These are phyloP conservation scores for Hyaloscypha hepaticicola DNA, from an alignment of 495 filamentous ascomycete genomes.

Conservation along the genomic window DNA sequence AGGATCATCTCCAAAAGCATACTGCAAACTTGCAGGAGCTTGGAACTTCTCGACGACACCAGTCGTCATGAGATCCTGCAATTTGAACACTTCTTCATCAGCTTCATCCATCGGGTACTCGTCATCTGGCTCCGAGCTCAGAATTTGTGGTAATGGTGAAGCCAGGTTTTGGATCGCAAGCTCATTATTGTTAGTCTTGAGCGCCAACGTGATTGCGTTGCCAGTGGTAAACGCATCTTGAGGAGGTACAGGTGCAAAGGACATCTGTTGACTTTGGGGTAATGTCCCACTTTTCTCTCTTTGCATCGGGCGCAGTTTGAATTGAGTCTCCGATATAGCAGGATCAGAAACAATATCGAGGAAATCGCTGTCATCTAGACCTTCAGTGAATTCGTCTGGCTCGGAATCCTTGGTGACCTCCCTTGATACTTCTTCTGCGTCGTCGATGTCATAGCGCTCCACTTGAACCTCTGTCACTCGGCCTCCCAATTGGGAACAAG, in stretches of 20 bases:
- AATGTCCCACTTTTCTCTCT: not conserved
- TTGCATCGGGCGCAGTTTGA: not conserved
- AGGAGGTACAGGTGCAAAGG: not conserved
- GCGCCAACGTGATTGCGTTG: not conserved
- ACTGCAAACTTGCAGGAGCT: conserved; percentile 8
- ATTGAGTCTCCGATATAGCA: conserved; percentile 2
- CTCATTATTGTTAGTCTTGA: not conserved
- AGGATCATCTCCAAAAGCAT: not conserved
- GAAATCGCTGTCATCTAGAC: conserved; percentile 28
- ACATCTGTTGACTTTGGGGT: not conserved
- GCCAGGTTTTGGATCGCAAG: not conserved
- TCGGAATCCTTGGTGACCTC: conserved; percentile 4
- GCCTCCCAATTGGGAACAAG: not conserved
- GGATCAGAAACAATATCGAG: conserved; percentile 19
- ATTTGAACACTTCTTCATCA: conserved; percentile 28
- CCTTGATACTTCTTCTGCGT: not conserved
- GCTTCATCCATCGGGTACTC: conserved; percentile 31
- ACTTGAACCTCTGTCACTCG: not conserved
- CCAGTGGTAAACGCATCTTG: not conserved
- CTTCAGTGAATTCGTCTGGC: conserved; percentile 27
- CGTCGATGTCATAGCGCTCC: conserved; percentile 11
- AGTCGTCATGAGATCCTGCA: conserved; percentile 10
- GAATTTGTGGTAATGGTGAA: not conserved
- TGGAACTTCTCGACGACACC: conserved; percentile 8
- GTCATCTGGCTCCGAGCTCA: conserved; percentile 23